These are phyloP conservation scores for Rhododendron williamsianum DNA, from an alignment of 148 eudicot species.

Conservation along the genomic window DNA sequence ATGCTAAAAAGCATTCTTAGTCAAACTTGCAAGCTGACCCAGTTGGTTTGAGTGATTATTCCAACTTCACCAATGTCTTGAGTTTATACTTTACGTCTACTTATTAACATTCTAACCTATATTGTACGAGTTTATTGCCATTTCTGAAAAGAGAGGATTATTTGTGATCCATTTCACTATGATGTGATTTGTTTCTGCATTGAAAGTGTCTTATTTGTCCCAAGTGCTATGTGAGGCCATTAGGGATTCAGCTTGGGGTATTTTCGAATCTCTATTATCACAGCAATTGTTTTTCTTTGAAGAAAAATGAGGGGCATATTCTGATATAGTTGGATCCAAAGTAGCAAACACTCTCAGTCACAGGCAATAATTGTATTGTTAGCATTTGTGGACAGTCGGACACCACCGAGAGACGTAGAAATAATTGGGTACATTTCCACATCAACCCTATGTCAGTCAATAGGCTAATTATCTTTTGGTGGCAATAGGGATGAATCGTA, in stretches of 20 bases:
- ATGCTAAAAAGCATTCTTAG: too few relatives aligned
- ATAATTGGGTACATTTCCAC: neutral
- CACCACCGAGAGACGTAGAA: neutral
- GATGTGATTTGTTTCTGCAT: neutral
- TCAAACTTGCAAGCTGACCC: too few relatives aligned
- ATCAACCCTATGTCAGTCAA: neutral
- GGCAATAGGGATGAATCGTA: neutral
- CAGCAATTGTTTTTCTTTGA: neutral
- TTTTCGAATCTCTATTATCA: neutral
- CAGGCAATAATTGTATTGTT: neutral
- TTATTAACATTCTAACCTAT: too few relatives aligned
- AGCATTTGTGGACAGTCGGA: neutral
- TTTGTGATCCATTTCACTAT: too few relatives aligned
- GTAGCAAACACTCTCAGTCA: neutral
- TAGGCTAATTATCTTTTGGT: neutral
- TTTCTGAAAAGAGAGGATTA: too few relatives aligned
- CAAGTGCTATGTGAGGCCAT: neutral
- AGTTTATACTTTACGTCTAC: too few relatives aligned
- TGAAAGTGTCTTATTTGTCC: neutral
- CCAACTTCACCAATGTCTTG: too few relatives aligned
- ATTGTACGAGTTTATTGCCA: too few relatives aligned
- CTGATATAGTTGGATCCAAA: neutral
- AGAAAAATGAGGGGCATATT: neutral
- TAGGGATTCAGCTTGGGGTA: neutral
- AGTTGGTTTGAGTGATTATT: too few relatives aligned